Evolutionary conservation across 1,139 yeast species (phyloP).

Genomic region (Saccharomyces hybrid): DNA sequence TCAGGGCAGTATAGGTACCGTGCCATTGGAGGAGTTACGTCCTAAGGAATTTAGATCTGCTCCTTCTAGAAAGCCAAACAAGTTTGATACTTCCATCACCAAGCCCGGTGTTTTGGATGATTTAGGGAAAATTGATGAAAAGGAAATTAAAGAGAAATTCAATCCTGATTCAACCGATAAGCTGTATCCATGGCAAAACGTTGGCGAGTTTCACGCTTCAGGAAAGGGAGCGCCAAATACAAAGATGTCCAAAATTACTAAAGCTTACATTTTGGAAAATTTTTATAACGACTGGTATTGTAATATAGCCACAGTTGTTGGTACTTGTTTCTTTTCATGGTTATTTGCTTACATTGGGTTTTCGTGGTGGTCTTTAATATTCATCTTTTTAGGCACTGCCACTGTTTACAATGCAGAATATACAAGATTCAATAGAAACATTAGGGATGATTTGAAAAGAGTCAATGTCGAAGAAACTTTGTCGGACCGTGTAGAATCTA

Average conservation of each 20-base stretch:
- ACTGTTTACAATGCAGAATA: slow-evolving; percentile 64
- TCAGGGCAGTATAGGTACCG: slow-evolving; percentile 24
- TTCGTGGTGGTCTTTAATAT: slow-evolving; percentile 39
- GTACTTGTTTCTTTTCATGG: slow-evolving; percentile 71
- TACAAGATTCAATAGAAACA: slow-evolving; percentile 62
- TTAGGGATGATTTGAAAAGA: slow-evolving; percentile 68
- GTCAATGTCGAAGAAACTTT: slow-evolving; percentile 50
- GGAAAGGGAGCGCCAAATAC: slow-evolving; percentile 19
- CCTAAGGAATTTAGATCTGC: slow-evolving; percentile 18
- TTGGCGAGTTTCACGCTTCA: slow-evolving; percentile 36
- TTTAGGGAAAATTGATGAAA: slow-evolving; percentile 8
- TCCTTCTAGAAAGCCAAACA: slow-evolving; percentile 22
- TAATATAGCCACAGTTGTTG: slow-evolving; percentile 55
- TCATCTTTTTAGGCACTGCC: slow-evolving; percentile 52
- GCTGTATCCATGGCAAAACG: slow-evolving; percentile 36
- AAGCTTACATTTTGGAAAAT: slow-evolving; percentile 57
- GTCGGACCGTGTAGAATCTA: slow-evolving; percentile 57
- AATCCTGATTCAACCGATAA: slow-evolving; percentile 12
- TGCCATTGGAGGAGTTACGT: slow-evolving; percentile 25
- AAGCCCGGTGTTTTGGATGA: slow-evolving; percentile 18
- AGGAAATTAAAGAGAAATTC: slow-evolving; percentile 8
- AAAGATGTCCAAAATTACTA: slow-evolving; percentile 34
- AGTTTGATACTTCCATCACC: slow-evolving; percentile 25
- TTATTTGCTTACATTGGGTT: slow-evolving; percentile 46
- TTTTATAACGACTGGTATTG: slow-evolving; percentile 67